Evolutionary conservation across 1,284 basidiomycete genomes (phyloP).

Genomic region (Cutaneotrichosporon arboriforme): DNA sequence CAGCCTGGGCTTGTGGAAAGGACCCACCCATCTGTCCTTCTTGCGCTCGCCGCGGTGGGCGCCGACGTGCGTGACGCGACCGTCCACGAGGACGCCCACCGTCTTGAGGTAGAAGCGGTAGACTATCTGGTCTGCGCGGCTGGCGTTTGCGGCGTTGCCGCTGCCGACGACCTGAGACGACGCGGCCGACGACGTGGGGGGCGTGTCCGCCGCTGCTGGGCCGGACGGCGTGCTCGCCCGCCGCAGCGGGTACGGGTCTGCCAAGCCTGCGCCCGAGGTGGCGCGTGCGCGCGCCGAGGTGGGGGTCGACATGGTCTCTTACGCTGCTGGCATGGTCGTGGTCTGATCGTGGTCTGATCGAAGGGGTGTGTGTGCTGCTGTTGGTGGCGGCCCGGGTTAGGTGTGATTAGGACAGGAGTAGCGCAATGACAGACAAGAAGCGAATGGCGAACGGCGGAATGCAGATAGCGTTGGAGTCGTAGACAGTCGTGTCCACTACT

Average conservation of each 20-base stretch:
- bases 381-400: too few species aligned
- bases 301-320: conserved; percentile 2
- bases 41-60: conserved; percentile 25
- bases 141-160: conserved; percentile 3
- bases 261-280: neutral
- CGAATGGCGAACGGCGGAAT: too few species aligned
- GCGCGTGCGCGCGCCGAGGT: conserved; percentile 1
- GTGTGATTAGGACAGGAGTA: too few species aligned
- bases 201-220: neutral
- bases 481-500: too few species aligned
- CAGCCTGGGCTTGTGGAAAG: neutral
- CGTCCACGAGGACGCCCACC: conserved; percentile 42
- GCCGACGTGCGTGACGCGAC: conserved; percentile 39
- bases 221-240: neutral
- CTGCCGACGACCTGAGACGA: conserved; percentile 17
- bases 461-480: too few species aligned
- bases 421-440: too few species aligned
- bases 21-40: conserved; percentile 46
- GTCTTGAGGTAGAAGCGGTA: conserved; percentile 47
- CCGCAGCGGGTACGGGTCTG: neutral
- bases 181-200: conserved; percentile 20
- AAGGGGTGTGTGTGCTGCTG: neutral
- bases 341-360: too few species aligned
- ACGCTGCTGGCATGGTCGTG: conserved; percentile 2
- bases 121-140: conserved; percentile 41